Evolutionary conservation across 208 protist genomes (phyloP).

Genomic region (Porcisia hertigi): DNA sequence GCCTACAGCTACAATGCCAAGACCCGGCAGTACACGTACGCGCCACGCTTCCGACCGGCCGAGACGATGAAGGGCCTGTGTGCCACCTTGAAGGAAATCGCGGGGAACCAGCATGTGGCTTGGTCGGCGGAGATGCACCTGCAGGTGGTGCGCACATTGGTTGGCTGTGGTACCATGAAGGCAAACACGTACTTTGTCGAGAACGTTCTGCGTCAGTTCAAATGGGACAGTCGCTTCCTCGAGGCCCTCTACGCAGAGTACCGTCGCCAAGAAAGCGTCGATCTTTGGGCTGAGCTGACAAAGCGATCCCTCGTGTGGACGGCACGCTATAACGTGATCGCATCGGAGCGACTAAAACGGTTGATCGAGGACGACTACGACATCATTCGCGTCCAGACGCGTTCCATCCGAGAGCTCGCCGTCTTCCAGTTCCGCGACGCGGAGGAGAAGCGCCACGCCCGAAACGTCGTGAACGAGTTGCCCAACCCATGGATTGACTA

Average conservation of each 20-base stretch:
- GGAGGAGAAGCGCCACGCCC: conserved; percentile 79
- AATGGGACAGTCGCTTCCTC: conserved; percentile 79
- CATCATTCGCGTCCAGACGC: conserved; percentile 84
- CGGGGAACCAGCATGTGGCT: conserved; percentile 65
- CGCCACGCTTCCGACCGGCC: conserved; percentile 54
- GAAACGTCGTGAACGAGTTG: conserved; percentile 78
- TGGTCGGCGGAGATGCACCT: conserved; percentile 91
- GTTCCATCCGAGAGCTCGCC: conserved; percentile 87
- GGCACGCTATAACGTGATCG: conserved; percentile 79
- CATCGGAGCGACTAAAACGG: conserved; percentile 76
- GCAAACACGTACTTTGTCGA: conserved; percentile 90
- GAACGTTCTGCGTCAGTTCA: conserved; percentile 89
- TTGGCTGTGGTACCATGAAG: conserved; percentile 88
- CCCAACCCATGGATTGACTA: conserved; percentile 91
- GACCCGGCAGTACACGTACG: conserved; percentile 49
- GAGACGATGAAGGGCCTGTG: conserved; percentile 49
- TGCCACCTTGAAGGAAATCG: conserved; percentile 63
- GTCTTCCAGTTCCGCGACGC: conserved; percentile 90
- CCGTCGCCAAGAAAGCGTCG: conserved; percentile 79
- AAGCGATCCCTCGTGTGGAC: conserved; percentile 92
- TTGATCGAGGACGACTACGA: conserved; percentile 92
- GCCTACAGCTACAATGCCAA: conserved; percentile 50
- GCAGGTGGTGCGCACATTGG: conserved; percentile 73
- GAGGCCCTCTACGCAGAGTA: conserved; percentile 89
- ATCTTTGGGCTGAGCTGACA: conserved; percentile 87